These are phyloP conservation scores for Aspergillus brasiliensis DNA, from an alignment of 2,329 filamentous ascomycete species.

Conservation along the genomic window DNA sequence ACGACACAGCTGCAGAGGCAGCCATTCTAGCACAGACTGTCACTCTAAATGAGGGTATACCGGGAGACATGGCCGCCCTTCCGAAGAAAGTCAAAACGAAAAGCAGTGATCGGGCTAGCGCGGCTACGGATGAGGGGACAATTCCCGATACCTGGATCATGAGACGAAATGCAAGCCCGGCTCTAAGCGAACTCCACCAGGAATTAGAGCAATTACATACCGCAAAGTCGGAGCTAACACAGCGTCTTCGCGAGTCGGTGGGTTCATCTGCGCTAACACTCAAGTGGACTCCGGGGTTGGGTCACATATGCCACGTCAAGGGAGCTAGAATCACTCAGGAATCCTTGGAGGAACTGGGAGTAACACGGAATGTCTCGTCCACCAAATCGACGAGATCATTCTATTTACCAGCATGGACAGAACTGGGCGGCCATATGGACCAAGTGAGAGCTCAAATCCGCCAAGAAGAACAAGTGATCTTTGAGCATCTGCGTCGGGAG, in stretches of 20 bases:
- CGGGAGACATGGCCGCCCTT: conserved; percentile 57
- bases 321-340: conserved; percentile 66
- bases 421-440: conserved; percentile 77
- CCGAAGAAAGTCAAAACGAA: conserved; percentile 52
- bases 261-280: conserved; percentile 69
- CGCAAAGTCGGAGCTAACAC: conserved; percentile 64
- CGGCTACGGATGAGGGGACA: conserved; percentile 39
- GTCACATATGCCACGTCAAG: conserved; percentile 88
- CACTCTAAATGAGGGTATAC: conserved; percentile 64
- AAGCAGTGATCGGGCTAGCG: conserved; percentile 27
- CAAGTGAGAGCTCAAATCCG: conserved; percentile 76
- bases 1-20: conserved; percentile 70
- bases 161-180: conserved; percentile 65
- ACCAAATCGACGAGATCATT: conserved; percentile 85
- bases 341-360: conserved; percentile 44
- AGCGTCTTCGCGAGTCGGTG: conserved; percentile 63
- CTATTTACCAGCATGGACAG: conserved; percentile 80
- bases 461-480: conserved; percentile 79
- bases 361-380: conserved; percentile 66
- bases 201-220: conserved; percentile 62
- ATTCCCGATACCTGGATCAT: conserved; percentile 64
- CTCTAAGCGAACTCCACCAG: conserved; percentile 67
- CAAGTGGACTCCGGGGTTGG: conserved; percentile 82
- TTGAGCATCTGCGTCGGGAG: conserved; percentile 69
- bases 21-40: conserved; percentile 73